Percentiles rank a stretch among this genome's conserved stretches.
phyloP scores from a whole-genome alignment of 441 rosid genomes.

The Sinapis alba region DNA sequence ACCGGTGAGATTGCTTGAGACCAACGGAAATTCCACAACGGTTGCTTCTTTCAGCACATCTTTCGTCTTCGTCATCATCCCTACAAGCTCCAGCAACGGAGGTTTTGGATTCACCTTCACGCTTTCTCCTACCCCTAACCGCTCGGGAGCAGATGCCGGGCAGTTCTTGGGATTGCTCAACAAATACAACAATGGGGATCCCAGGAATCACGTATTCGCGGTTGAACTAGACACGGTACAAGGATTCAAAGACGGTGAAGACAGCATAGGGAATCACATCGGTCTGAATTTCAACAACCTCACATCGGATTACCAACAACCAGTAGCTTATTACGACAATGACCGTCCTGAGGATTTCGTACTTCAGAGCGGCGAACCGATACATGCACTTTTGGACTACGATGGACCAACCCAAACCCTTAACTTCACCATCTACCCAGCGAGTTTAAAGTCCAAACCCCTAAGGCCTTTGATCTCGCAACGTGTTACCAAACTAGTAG shows the following conservation, averaged over 20 bases:
- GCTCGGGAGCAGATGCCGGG: neutral
- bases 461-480: conserved; percentile 39
- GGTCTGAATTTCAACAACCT: neutral
- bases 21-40: neutral
- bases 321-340: neutral
- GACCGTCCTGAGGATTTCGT: conserved; percentile 31
- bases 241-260: neutral
- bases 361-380: conserved; percentile 48
- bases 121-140: neutral
- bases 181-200: neutral
- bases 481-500: neutral
- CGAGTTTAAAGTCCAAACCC: conserved; percentile 33
- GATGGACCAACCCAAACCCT: conserved; percentile 38
- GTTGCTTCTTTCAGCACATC: neutral
- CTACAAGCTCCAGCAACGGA: neutral
- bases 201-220: neutral
- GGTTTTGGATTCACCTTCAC: conserved; percentile 1
- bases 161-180: neutral
- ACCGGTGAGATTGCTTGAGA: conserved; percentile 40
- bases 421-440: conserved; percentile 50
- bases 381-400: conserved; percentile 64
- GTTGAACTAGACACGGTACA: neutral
- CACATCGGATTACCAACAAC: neutral
- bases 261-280: neutral
- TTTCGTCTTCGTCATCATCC: neutral